Conservation (phyloP, 345 rosid genomes). For the Triadica sebifera region DNA sequence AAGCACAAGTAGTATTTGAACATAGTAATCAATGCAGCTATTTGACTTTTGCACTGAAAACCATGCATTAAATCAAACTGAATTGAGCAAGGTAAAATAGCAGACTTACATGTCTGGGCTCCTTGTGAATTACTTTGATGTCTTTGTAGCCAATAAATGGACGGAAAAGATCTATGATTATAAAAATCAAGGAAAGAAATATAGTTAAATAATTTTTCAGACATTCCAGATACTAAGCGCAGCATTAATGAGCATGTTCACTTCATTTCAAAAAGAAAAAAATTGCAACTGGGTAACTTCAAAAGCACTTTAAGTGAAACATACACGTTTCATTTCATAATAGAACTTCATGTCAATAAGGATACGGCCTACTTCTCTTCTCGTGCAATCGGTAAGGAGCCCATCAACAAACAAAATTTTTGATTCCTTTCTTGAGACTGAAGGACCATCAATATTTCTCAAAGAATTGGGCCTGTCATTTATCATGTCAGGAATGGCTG, state of each 20-base stretch:
- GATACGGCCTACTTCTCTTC: constrained; percentile 77
- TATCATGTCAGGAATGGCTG: constrained; percentile 27
- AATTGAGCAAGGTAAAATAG: constrained; percentile 5
- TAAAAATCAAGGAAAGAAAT: constrained; percentile 28
- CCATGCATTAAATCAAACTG: background rate
- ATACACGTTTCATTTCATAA: background rate
- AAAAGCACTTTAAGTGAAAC: background rate
- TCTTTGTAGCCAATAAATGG: constrained; percentile 61
- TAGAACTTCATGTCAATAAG: constrained; percentile 13
- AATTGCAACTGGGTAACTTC: background rate
- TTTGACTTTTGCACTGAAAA: background rate
- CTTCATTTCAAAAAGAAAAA: background rate
- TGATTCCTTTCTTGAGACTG: constrained; percentile 29
- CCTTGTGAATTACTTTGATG: constrained; percentile 57
- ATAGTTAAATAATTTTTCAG: constrained; percentile 8
- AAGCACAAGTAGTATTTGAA: background rate
- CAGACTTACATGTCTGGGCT: constrained; percentile 51
- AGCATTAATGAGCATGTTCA: background rate
- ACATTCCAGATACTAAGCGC: background rate
- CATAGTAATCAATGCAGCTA: constrained; percentile 3
- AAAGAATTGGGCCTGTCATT: constrained; percentile 33
- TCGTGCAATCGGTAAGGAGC: constrained; percentile 59
- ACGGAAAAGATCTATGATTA: constrained; percentile 50
- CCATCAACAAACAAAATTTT: constrained; percentile 55
- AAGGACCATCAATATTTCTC: constrained; percentile 28